Evolutionary conservation across 1,139 yeast genomes (phyloP), one percentile per base, ranked within the genome.

Genomic region (Sugiyamaella novakii): DNA sequence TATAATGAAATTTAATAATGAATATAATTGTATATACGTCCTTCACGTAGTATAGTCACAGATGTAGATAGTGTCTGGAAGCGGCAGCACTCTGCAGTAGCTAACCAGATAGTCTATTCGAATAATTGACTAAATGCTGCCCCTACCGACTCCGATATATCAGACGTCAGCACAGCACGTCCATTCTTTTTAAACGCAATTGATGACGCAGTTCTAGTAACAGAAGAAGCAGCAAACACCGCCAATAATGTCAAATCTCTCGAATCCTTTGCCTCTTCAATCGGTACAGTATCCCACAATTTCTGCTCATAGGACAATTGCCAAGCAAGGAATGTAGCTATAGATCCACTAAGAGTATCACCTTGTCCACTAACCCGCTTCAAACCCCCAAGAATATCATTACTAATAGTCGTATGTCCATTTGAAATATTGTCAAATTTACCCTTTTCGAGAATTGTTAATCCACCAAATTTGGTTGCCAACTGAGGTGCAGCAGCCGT

Each of bases 321-420:
- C 83, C 87, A 81, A 1, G 85, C 83, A 36, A 81, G 58, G 57
- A 87, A 70, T 0, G 92, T 81, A 5, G 86, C 86, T 19, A 84
- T 68, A 15, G 84, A 71, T 0, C 95, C 95, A 1, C 87, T 76
- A 38, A 87, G 65, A 0, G 94, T 82, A 59, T 87, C 95, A 10
- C 95, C 95, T 66, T 87, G 95, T 0, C 95, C 95, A n/a, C 94
- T 91, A 7, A 83, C 88, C 22, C 95, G 73, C 58, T 84, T 83
- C 46, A 69, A 66, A 11, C 92, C 83, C 0, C 98, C 98, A 15
- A 66, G 59, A 18, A 72, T 62, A 35, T 61, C 58, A 45, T 62
- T 64, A 2, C 43, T 43, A 24, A 69, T 49, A 0, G 63, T 57
- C 4, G 33, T 38, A 3, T 46, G 35, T 4, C 78, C 78, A 49